These are phyloP conservation scores for Cystobasidium ongulense DNA, from an alignment of 768 basidiomycete species.

Conservation along the genomic window DNA sequence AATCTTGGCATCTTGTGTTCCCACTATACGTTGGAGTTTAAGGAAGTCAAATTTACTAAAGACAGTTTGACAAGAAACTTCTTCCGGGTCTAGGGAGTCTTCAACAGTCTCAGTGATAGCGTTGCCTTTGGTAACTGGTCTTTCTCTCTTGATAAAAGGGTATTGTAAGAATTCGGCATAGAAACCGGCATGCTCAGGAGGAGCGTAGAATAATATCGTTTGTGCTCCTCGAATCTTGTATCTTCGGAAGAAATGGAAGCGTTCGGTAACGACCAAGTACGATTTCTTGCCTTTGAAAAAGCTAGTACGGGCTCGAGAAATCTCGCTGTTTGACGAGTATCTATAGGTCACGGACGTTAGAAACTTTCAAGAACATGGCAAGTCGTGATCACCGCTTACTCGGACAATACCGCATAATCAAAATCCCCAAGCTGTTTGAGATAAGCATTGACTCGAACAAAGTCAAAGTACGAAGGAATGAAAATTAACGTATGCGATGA, in stretches of 20 bases:
- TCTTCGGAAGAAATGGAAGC: constrained; percentile 95
- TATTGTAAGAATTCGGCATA: constrained; percentile 82
- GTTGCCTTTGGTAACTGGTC: constrained; percentile 11
- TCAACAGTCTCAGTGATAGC: constrained; percentile 50
- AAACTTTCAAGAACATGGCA: not conserved
- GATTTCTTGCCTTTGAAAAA: constrained; percentile 82
- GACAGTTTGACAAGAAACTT: constrained; percentile 70
- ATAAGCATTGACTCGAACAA: constrained; percentile 79
- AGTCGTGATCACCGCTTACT: constrained; percentile 52
- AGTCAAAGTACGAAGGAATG: constrained; percentile 92
- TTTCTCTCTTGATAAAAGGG: constrained; percentile 57
- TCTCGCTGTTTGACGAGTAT: constrained; percentile 87
- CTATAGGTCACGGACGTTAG: constrained; percentile 46
- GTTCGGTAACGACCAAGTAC: constrained; percentile 83
- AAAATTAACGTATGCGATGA: constrained; percentile 80
- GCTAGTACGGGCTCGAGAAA: constrained; percentile 80
- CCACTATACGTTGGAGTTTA: constrained; percentile 73
- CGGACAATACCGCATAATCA: constrained; percentile 75
- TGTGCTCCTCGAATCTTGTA: constrained; percentile 89
- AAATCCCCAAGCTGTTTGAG: constrained; percentile 65
- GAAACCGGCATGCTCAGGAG: constrained; percentile 82
- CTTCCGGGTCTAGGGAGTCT: constrained; percentile 72
- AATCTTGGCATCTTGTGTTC: constrained; percentile 48
- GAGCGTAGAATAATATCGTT: constrained; percentile 85
- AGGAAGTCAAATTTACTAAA: constrained; percentile 88